These are phyloP conservation scores for Colletotrichum neosansevieriae DNA, from an alignment of 2,329 filamentous ascomycete genomes.

Conservation along the genomic window DNA sequence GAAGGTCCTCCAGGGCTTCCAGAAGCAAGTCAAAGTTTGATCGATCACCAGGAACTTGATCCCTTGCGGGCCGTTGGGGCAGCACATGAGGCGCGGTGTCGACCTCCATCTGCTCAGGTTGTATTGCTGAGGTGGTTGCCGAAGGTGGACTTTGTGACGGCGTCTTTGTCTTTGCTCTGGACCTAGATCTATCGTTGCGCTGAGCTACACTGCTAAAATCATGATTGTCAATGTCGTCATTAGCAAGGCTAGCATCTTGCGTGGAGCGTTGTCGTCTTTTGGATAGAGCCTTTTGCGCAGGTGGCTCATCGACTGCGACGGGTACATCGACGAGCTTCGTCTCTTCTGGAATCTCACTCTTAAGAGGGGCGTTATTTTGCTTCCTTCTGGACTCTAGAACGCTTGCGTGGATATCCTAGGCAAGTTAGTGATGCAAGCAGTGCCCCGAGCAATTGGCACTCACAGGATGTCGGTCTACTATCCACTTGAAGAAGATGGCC, in stretches of 20 bases:
- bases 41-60: not conserved
- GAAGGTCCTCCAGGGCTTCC: slow-evolving; percentile 46
- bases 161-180: slow-evolving; percentile 34
- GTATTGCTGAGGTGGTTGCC: no score
- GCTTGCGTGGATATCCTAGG: slow-evolving; percentile 28
- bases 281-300: slow-evolving; percentile 32
- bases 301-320: slow-evolving; percentile 22
- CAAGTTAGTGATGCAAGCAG: not conserved
- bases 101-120: slow-evolving; percentile 34
- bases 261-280: slow-evolving; percentile 18
- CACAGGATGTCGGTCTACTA: slow-evolving; percentile 57
- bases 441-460: slow-evolving; percentile 32
- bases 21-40: slow-evolving; percentile 31
- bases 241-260: not conserved
- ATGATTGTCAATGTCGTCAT: slow-evolving; percentile 10
- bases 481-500: slow-evolving; percentile 63
- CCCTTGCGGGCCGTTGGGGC: not conserved
- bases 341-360: not conserved
- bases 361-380: not conserved
- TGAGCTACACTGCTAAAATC: slow-evolving; percentile 9
- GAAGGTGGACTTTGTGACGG: slow-evolving; percentile 18
- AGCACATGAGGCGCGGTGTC: slow-evolving; percentile 10
- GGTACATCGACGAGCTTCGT: slow-evolving; percentile 1
- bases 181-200: slow-evolving; percentile 28
- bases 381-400: slow-evolving; percentile 30